Percentiles rank a stretch among this genome's conserved stretches.
These are phyloP conservation scores for Thalassiosira exigua DNA, from an alignment of 352 stramenopile genomes.

Conservation along the genomic window DNA sequence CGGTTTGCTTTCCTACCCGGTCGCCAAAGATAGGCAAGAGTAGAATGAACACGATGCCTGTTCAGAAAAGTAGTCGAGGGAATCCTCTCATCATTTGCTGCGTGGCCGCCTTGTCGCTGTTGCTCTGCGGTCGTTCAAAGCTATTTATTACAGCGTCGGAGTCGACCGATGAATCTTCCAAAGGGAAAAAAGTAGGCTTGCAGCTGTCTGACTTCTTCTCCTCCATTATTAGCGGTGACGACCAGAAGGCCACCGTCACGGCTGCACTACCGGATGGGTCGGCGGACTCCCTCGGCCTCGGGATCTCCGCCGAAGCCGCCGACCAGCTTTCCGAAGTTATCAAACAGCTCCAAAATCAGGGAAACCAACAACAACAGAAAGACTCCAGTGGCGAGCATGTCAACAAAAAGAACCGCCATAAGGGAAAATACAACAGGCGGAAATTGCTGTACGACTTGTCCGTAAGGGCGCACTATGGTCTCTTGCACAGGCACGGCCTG, in stretches of 20 bases:
- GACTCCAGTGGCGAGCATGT: not conserved
- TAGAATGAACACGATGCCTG: not conserved
- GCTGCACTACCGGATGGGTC: no score
- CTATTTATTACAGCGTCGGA: not conserved
- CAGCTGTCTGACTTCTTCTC: not conserved
- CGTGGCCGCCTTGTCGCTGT: not conserved
- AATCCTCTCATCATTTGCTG: not conserved
- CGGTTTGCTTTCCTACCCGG: no score
- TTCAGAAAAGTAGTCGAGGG: not conserved
- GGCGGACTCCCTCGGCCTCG: no score
- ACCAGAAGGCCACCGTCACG: no score
- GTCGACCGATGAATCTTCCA: not conserved
- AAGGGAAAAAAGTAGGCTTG: not conserved
- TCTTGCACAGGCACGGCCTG: conserved; percentile 13
- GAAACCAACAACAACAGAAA: not conserved
- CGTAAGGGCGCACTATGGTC: conserved; percentile 47
- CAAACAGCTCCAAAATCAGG: not conserved
- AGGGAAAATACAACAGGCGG: conserved; percentile 29
- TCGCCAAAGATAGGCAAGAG: no score
- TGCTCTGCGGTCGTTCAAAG: not conserved
- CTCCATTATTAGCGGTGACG: no score
- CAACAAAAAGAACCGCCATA: not conserved
- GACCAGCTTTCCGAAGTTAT: not conserved
- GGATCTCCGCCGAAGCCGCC: not conserved
- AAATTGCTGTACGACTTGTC: conserved; percentile 59